Evolutionary conservation across 2,329 filamentous ascomycete species (phyloP).

Genomic region (Pseudocercospora macadamiae): DNA sequence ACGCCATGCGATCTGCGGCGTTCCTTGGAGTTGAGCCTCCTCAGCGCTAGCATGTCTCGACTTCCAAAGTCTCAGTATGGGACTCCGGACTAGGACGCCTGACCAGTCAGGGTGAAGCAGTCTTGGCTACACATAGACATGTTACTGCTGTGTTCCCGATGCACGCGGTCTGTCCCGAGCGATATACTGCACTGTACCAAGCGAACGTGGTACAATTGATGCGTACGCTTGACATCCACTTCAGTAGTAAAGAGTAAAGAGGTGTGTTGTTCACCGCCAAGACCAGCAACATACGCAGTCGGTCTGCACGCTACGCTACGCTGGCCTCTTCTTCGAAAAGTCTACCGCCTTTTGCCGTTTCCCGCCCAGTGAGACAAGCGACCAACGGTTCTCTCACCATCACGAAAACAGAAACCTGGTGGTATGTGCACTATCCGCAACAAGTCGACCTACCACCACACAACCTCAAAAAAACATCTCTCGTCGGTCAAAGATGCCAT

Average conservation of each 20-base stretch:
- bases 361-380: not conserved
- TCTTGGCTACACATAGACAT: not conserved
- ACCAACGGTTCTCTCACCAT: not conserved
- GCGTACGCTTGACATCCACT: too few species aligned
- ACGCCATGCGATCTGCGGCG: slow-evolving; percentile 2
- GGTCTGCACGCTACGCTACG: too few species aligned
- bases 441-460: not conserved
- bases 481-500: too few species aligned
- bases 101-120: not conserved
- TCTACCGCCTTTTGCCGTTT: not conserved
- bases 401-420: not conserved
- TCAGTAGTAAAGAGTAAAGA: too few species aligned
- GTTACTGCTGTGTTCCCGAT: not conserved
- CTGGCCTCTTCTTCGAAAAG: too few species aligned
- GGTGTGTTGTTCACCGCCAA: too few species aligned
- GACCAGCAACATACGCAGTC: too few species aligned
- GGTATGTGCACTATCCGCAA: not conserved
- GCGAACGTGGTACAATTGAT: not conserved
- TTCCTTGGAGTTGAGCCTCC: not conserved
- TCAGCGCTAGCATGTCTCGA: slow-evolving; percentile 3
- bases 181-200: not conserved
- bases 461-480: too few species aligned
- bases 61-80: not conserved
- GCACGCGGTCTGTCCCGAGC: not conserved
- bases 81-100: not conserved